Percentiles rank a stretch among this genome's conserved stretches.
These are phyloP conservation scores for Fusarium zealandicum DNA, from an alignment of 2,329 filamentous ascomycete species.

Conservation along the genomic window DNA sequence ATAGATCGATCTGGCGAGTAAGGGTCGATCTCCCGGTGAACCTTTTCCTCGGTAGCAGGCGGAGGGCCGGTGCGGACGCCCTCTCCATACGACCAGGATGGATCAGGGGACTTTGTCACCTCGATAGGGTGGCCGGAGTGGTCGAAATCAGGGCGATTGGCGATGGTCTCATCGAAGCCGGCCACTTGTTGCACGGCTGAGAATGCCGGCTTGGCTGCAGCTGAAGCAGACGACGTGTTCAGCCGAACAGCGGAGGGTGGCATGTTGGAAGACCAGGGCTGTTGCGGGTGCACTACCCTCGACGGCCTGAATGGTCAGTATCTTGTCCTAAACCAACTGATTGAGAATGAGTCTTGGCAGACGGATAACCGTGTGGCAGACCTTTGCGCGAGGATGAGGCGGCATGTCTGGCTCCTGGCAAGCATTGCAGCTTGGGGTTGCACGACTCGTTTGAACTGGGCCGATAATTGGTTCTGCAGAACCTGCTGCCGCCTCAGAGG, in stretches of 20 bases:
- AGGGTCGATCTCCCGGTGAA: conserved; percentile 79
- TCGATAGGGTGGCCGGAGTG: too few species aligned
- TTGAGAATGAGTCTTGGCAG: neutral
- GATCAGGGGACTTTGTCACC: too few species aligned
- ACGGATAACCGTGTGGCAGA: neutral
- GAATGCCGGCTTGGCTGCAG: conserved; percentile 27
- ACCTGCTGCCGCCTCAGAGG: neutral
- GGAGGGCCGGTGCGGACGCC: conserved; percentile 38
- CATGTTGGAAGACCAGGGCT: neutral
- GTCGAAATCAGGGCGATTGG: conserved; percentile 38
- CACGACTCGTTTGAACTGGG: too few species aligned
- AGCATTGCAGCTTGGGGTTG: neutral
- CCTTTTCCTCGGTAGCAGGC: conserved; percentile 37
- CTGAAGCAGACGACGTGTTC: conserved; percentile 21
- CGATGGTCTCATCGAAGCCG: conserved; percentile 36
- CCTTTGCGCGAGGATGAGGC: conserved; percentile 1
- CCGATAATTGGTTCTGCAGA: neutral
- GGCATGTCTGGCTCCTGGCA: neutral
- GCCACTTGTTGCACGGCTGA: conserved; percentile 34
- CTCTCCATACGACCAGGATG: conserved; percentile 57
- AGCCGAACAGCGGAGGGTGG: conserved; percentile 3
- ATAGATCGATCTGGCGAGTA: conserved; percentile 73
- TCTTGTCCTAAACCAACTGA: neutral
- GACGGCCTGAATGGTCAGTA: conserved; percentile 2
- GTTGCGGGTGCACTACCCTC: neutral